phyloP scores from a whole-genome alignment of 208 protist genomes.

The Leptomonas seymouri region DNA sequence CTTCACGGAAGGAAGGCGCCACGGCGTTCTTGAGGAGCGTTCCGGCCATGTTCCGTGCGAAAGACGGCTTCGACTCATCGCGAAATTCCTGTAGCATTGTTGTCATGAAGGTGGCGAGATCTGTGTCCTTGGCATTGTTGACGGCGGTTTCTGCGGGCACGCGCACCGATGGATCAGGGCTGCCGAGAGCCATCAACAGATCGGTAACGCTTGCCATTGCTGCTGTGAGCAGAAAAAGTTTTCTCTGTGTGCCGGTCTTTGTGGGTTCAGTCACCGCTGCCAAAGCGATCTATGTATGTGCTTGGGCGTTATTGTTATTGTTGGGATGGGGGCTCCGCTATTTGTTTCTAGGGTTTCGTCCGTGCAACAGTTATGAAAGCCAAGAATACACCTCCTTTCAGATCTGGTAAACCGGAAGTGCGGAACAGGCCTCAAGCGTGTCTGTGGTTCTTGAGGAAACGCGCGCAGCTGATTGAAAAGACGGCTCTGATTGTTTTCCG shows the following conservation, averaged over 20 bases:
- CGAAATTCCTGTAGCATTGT: slow-evolving; percentile 89
- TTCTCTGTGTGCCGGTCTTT: background rate
- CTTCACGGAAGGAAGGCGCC: slow-evolving; percentile 83
- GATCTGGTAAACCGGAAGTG: too few relatives aligned
- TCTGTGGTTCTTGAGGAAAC: too few relatives aligned
- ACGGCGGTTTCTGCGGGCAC: slow-evolving; percentile 77
- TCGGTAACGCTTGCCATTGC: slow-evolving; percentile 72
- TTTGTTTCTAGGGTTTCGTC: too few relatives aligned
- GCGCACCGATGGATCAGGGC: slow-evolving; percentile 67
- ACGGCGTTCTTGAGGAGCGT: slow-evolving; percentile 96
- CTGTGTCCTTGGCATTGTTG: slow-evolving; percentile 61
- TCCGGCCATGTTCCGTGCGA: slow-evolving; percentile 92
- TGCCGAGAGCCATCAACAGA: slow-evolving; percentile 69
- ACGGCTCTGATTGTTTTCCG: too few relatives aligned
- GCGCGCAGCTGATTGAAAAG: too few relatives aligned
- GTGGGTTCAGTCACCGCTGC: too few relatives aligned
- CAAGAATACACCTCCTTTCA: too few relatives aligned
- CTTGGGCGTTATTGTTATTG: too few relatives aligned
- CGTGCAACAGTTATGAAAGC: too few relatives aligned
- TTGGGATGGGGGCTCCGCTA: too few relatives aligned
- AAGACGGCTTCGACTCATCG: slow-evolving; percentile 86
- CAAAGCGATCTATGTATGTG: too few relatives aligned
- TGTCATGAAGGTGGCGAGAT: slow-evolving; percentile 87
- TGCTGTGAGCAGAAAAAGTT: background rate
- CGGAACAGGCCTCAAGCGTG: too few relatives aligned